Percentiles rank a stretch among this genome's conserved stretches.
Evolutionary conservation across 169 alveolate species (phyloP).

Genomic region (Cryptosporidium muris): DNA sequence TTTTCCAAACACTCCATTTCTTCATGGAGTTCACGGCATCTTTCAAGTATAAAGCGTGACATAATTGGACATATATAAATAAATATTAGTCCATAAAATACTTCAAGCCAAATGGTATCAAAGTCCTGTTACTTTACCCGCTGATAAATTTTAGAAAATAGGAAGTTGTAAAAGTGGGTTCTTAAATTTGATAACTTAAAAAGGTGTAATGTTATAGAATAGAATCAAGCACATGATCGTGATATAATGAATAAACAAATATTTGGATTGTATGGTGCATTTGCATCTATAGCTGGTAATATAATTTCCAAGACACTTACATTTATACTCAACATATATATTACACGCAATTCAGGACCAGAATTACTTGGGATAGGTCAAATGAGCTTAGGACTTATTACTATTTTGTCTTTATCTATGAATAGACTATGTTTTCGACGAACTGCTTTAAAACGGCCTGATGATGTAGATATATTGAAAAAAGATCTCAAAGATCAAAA

Average conservation of each 20-base stretch:
- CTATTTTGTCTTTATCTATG: constrained; percentile 34
- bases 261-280: constrained; percentile 43
- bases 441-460: constrained; percentile 18
- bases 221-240: too few relatives aligned
- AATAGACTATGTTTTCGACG: constrained; percentile 52
- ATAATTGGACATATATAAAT: constrained; percentile 17
- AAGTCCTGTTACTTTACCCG: too few relatives aligned
- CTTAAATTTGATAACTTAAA: too few relatives aligned
- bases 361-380: constrained; percentile 50
- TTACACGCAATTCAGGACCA: constrained; percentile 37
- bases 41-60: constrained; percentile 75
- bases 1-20: constrained; percentile 76
- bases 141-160: too few relatives aligned
- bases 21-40: constrained; percentile 73
- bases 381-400: constrained; percentile 44
- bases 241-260: background rate
- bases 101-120: too few relatives aligned
- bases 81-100: background rate
- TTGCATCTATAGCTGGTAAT: constrained; percentile 18
- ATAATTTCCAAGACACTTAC: constrained; percentile 20
- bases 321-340: constrained; percentile 28
- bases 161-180: too few relatives aligned
- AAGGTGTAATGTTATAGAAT: too few relatives aligned
- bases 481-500: background rate
- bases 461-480: background rate